Evolutionary conservation across 2,329 filamentous ascomycete genomes (phyloP), one percentile per base, ranked within the genome.

Genomic region (Tolypocladium guangdongense): DNA sequence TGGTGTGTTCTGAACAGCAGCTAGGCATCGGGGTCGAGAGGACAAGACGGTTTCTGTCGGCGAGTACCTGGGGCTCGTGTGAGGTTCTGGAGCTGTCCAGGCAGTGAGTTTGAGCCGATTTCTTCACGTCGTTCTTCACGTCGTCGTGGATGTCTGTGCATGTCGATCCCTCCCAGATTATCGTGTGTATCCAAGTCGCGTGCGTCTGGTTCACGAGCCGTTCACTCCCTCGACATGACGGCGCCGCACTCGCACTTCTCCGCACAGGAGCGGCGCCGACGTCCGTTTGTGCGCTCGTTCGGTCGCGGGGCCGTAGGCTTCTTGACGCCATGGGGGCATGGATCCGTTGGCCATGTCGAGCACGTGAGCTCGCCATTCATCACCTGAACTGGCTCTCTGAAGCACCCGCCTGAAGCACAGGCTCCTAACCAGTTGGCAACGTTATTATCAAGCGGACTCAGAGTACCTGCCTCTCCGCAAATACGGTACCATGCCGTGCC

Each of bases 141-240:
- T 5, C 18, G 27, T 3, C 27, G 22, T 30, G 41, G 22, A 22
- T 45, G 41, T 24, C 39, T 43, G 24, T 43, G 4, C 11, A 30
- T 27, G 11, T 32, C 43, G 3, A 20, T 10, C 8, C 27, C 11
- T 6, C 7, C 24, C 32, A 20, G 8, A 16, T 32, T 1, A 2
- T 6, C 16, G 2, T 7, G 2, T 8, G 7, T 10, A 32, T n/a
- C 16, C 18, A 20, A 2, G 2, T 1, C 8, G 3, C 3, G 38
- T 6, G 4, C 11, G 4, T 24, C 4, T 22, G 20, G 22, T 27
- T 27, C 39, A 27, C 3, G 3, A 8, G 43, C 6, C 53, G 35
- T 57, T 52, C 60, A 70, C 52, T 68, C 66, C 49, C 65, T 63
- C 41, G 70, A 68, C 70, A 72, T 71, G 55, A 72, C 55, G 8